Evolutionary conservation across 73 alveolate genomes (phyloP), one percentile per base, ranked within the genome.

Genomic region (Paramecium caudatum): DNA sequence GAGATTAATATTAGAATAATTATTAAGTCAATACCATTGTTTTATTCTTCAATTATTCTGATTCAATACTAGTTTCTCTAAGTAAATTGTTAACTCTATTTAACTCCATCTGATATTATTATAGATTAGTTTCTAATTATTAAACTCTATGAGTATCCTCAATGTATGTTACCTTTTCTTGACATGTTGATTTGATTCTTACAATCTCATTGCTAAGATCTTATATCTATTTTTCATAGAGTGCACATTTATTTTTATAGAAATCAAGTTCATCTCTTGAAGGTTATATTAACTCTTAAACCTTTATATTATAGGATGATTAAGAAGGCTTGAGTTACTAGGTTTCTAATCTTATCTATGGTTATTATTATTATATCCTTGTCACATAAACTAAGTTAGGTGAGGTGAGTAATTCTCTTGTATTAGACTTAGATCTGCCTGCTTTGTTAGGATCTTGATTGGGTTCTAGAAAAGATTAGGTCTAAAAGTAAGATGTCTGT

Each of bases 81-180:
- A 74, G 15, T 41, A 74, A 5, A 5, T 12, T 37, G 21, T 43
- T 74, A 8, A 74, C 12, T n/a, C 88, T 36, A 43, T 74, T 74
- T 10, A 45, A 12, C 43, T 74, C 88, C 8, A 17, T 17, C 32
- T 74, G 16, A 43, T 41, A 74, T 10, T 7, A 41, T 39, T n/a
- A 17, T 36, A 74, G 47, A 27, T 74, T 19, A 5, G 17, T 17
- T 19, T 74, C 88, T 9, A 74, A 39, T 74, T 74, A 2, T 21
- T 21, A 12, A 1, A 74, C 32, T 74, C 65, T 74, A 37, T 74
- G 88, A 39, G 88, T 74, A 17, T 74, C 88, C 21, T 74, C 88
- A 0, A 74, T 45, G 12, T 41, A 41, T 10, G 88, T 74, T 2
- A 74, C 70, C 43, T 34, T 74, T 19, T 74, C 88, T 43, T 74